Conservation (phyloP, 78 protist species). For the Tieghemostelium lacteum region DNA sequence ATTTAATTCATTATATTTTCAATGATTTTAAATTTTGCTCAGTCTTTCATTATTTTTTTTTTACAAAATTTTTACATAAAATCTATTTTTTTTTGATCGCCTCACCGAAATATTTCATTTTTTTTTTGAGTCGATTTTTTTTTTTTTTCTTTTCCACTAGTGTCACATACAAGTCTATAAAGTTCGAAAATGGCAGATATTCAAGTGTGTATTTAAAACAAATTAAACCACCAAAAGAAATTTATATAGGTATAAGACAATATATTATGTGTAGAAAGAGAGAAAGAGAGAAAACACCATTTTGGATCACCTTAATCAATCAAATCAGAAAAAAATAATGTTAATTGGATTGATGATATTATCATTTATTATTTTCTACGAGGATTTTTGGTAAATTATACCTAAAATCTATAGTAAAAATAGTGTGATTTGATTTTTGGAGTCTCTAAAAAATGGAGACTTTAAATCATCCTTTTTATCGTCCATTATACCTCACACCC, state of each 20-base stretch:
- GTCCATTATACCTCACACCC: neutral
- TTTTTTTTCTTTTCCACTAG: neutral
- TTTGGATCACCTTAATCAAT: neutral
- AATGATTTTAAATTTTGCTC: neutral
- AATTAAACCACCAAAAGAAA: too few relatives aligned
- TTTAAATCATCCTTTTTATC: too few relatives aligned
- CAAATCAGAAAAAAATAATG: too few relatives aligned
- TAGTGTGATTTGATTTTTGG: neutral
- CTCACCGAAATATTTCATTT: neutral
- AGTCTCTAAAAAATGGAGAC: too few relatives aligned
- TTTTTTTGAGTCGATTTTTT: neutral
- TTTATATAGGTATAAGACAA: neutral
- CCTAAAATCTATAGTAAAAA: neutral
- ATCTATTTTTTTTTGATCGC: neutral
- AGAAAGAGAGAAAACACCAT: neutral
- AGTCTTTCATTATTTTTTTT: neutral
- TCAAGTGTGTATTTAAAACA: constrained; percentile 47
- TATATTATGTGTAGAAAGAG: neutral
- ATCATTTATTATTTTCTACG: too few relatives aligned
- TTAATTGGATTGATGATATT: too few relatives aligned
- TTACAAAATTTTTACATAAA: neutral
- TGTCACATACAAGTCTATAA: neutral
- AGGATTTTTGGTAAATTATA: too few relatives aligned
- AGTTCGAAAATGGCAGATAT: constrained; percentile 69
- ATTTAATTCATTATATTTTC: too few relatives aligned